Evolutionary conservation across 345 rosid genomes (phyloP), one percentile per base, ranked within the genome.

Genomic region (Euclidium syriacum): DNA sequence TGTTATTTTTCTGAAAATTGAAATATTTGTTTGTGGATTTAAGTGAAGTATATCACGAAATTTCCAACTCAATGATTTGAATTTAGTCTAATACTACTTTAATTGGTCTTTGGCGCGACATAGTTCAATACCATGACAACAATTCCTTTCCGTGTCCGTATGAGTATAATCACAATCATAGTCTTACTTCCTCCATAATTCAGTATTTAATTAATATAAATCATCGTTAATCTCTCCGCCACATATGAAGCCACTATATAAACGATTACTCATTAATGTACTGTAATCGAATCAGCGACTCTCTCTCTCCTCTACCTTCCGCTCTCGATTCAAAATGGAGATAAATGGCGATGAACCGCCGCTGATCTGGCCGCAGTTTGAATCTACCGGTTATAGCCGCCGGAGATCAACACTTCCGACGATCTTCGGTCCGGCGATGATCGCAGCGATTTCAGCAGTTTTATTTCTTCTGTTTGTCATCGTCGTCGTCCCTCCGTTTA

Each of bases 361-460:
- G 24, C 41, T 73, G 32, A 23, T 64, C 54, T 79, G 81, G 85
- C 74, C 84, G 6, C 80, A 67, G 25, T 74, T 75, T 19, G 71
- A 72, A 14, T 5, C 67, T 48, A 34, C 81, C 61, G 72, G 34
- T 43, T 70, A 78, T 46, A 70, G 42, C 41, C 79, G 75, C 49
- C 82, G 83, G 48, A 59, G 80, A 9, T 64, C 64, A 23, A 26
- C 80, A 6, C 18, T 71, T 0, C 44, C 84, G 42, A 58, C 76
- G 40, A 63, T 80, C 22, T 60, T 82, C 16, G 64, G 56, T 27
- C 84, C 80, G 0, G 49, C 80, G 3, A 77, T 75, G 52, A 78
- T 91, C 73, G 60, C 62, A 46, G 58, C 81, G 17, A 68, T 69
- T 41, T 58, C 87, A 32, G 85, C 97, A 22, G 65, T 71, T 5